Evolutionary conservation across 139 green algal genomes (phyloP).

Genomic region (Chlamydomonas incerta): DNA sequence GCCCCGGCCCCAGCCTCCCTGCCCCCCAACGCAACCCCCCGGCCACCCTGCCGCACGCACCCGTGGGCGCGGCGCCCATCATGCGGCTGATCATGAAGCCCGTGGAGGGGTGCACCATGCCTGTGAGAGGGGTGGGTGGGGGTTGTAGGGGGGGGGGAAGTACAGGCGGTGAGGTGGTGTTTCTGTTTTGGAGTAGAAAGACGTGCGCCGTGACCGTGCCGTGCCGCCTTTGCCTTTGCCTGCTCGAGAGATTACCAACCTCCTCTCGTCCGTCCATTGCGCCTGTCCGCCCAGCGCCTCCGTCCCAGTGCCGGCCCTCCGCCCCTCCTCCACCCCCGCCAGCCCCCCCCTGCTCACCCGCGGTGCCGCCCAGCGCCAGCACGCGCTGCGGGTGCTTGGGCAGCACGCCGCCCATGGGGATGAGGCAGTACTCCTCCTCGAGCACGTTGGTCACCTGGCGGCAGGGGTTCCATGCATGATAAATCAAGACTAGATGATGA

Average conservation of each 20-base stretch:
- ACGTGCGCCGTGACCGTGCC: no score
- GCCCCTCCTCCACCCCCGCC: not conserved
- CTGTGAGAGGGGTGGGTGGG: slow-evolving; percentile 21
- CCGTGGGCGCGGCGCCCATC: slow-evolving; percentile 82
- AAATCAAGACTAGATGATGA: not conserved
- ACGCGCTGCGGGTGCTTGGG: slow-evolving; percentile 93
- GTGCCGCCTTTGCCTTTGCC: no score
- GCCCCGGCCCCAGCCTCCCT: no score
- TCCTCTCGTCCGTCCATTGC: no score
- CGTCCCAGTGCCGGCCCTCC: not conserved
- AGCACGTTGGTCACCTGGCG: slow-evolving; percentile 78
- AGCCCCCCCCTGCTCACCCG: slow-evolving; percentile 89
- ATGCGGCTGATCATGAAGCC: slow-evolving; percentile 97
- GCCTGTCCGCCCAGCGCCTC: not conserved
- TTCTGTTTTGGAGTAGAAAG: no score
- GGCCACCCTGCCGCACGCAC: no score
- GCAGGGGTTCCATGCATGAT: not conserved
- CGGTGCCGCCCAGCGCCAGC: slow-evolving; percentile 95
- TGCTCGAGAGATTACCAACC: no score
- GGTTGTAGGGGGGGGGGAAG: not conserved
- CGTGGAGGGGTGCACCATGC: slow-evolving; percentile 93
- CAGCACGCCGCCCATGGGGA: slow-evolving; percentile 98
- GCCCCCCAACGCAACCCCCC: no score
- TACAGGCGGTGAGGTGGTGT: not conserved
- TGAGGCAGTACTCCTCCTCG: slow-evolving; percentile 99